phyloP scores from a whole-genome alignment of 768 basidiomycete species.

The Mycena olivaceomarginata region DNA sequence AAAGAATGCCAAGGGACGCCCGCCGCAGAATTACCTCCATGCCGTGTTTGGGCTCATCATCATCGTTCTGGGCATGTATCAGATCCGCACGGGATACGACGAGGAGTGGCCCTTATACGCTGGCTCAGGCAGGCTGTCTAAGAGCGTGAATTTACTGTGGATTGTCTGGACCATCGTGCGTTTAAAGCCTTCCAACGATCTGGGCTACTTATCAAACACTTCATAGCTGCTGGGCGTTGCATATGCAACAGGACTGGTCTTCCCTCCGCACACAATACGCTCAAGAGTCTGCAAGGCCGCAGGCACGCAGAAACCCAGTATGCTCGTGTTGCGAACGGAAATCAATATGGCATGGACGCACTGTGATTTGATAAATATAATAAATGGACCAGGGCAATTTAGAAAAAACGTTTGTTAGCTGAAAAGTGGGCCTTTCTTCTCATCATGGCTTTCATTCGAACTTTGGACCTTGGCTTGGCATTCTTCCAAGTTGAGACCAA shows the following conservation, averaged over 20 bases:
- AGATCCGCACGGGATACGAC: constrained; percentile 67
- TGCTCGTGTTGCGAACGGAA: too few species aligned
- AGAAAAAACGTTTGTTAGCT: too few species aligned
- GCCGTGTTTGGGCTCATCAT: constrained; percentile 70
- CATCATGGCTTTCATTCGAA: too few species aligned
- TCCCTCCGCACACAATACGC: constrained; percentile 67
- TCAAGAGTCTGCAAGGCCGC: constrained; percentile 59
- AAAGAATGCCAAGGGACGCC: constrained; percentile 57
- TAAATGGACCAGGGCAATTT: too few species aligned
- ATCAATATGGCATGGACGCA: too few species aligned
- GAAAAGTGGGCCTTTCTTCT: too few species aligned
- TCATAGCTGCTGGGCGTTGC: constrained; percentile 61
- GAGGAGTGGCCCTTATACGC: constrained; percentile 69
- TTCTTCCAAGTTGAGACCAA: too few species aligned
- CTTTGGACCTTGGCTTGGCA: too few species aligned
- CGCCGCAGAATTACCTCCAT: constrained; percentile 74
- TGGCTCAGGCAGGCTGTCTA: constrained; percentile 60
- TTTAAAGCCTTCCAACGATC: neutral
- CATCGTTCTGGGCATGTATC: constrained; percentile 68
- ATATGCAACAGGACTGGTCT: constrained; percentile 62
- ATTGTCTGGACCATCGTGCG: constrained; percentile 69
- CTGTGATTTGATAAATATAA: too few species aligned
- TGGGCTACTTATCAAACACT: neutral
- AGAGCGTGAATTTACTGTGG: constrained; percentile 62
- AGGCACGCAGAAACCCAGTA: neutral